These are phyloP conservation scores for Eleusine coracana DNA, from an alignment of 176 grass and related monocot genomes.

Conservation along the genomic window DNA sequence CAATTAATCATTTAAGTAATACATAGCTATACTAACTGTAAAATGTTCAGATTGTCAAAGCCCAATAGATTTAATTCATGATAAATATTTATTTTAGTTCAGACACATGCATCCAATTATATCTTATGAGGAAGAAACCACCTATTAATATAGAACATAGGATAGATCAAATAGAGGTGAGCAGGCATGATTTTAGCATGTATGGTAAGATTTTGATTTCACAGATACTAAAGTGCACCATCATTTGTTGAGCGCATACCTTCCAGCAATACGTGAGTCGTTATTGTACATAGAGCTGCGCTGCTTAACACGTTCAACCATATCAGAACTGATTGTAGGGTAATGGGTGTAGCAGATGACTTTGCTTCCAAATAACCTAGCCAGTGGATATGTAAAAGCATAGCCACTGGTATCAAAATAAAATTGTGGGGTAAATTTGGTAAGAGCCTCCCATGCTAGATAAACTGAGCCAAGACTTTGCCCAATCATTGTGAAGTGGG, in stretches of 20 bases:
- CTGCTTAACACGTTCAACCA: conserved; percentile 81
- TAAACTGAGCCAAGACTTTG: conserved; percentile 92
- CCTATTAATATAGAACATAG: not conserved
- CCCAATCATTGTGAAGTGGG: conserved; percentile 94
- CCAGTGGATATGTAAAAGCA: conserved; percentile 95
- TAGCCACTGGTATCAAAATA: conserved; percentile 97
- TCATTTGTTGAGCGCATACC: conserved; percentile 37
- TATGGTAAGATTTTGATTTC: not conserved
- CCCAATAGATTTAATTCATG: not conserved
- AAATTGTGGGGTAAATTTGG: conserved; percentile 68
- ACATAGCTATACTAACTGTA: not conserved
- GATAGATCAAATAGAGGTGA: conserved; percentile 5
- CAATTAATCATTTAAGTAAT: not conserved
- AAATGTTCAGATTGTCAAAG: not conserved
- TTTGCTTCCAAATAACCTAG: conserved; percentile 80
- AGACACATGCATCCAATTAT: not conserved
- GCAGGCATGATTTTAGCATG: not conserved
- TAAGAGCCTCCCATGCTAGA: conserved; percentile 89
- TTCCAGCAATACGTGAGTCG: conserved; percentile 68
- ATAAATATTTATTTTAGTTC: not conserved
- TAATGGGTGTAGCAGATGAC: conserved; percentile 94
- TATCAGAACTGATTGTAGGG: conserved; percentile 96
- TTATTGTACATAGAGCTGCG: conserved; percentile 90
- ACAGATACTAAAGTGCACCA: conserved; percentile 5
- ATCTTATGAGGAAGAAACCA: conserved; percentile 15